These are phyloP conservation scores for Cubamyces sp. DNA, from an alignment of 768 basidiomycete genomes.

Conservation along the genomic window DNA sequence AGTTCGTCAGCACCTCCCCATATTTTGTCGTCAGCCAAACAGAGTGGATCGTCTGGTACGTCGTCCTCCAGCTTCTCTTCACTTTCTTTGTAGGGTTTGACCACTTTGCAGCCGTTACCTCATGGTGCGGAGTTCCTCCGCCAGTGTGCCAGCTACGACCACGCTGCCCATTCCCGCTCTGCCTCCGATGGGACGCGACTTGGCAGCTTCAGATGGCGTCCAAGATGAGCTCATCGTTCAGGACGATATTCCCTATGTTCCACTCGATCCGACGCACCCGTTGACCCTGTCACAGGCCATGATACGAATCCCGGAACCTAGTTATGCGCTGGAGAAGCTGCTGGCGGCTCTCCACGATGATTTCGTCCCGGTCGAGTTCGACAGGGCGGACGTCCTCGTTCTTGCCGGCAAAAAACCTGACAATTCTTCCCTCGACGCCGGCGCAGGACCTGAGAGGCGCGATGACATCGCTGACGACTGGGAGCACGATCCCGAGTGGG, in stretches of 20 bases:
- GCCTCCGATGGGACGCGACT: neutral
- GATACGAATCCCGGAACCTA: slow-evolving; percentile 61
- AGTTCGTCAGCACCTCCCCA: slow-evolving; percentile 56
- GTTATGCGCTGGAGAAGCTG: slow-evolving; percentile 54
- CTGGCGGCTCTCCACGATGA: slow-evolving; percentile 46
- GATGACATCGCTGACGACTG: slow-evolving; percentile 45
- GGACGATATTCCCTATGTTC: slow-evolving; percentile 44
- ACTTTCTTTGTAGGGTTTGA: neutral
- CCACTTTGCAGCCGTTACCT: slow-evolving; percentile 56
- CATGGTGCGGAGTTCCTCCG: slow-evolving; percentile 46
- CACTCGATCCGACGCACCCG: slow-evolving; percentile 52
- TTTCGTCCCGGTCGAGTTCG: slow-evolving; percentile 47
- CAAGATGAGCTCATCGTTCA: neutral
- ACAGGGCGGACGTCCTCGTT: slow-evolving; percentile 53
- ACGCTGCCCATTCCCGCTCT: slow-evolving; percentile 1
- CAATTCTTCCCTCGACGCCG: neutral
- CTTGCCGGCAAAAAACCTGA: slow-evolving; percentile 36
- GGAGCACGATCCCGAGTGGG: slow-evolving; percentile 57
- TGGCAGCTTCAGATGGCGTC: neutral
- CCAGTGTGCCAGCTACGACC: slow-evolving; percentile 20
- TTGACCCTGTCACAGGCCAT: slow-evolving; percentile 39
- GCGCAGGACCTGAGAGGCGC: neutral
- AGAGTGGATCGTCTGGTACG: slow-evolving; percentile 73
- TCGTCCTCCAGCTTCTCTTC: neutral
- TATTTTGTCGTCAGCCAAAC: slow-evolving; percentile 66